These are phyloP conservation scores for Tetrapisispora taiwanensis DNA, from an alignment of 805 yeast genomes.

Conservation along the genomic window DNA sequence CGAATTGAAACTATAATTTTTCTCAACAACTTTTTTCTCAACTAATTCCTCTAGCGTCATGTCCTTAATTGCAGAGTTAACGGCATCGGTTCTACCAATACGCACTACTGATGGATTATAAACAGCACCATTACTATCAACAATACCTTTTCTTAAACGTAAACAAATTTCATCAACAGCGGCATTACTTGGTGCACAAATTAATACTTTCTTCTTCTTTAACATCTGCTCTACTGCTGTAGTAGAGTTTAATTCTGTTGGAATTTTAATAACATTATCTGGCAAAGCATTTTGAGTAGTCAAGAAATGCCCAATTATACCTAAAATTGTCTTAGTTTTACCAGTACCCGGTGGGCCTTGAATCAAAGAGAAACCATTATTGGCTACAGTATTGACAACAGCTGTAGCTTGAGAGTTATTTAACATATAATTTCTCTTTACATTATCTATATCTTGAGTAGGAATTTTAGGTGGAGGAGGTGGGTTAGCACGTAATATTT, in stretches of 20 bases:
- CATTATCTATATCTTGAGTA: constrained; percentile 30
- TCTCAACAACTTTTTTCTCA: constrained; percentile 44
- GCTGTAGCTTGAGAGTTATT: constrained; percentile 90
- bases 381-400: constrained; percentile 56
- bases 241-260: constrained; percentile 16
- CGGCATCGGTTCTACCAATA: constrained; percentile 81
- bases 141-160: constrained; percentile 67
- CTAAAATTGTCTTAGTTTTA: constrained; percentile 92
- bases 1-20: constrained; percentile 28
- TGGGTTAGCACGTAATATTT: constrained; percentile 60
- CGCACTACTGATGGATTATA: constrained; percentile 67
- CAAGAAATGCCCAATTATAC: constrained; percentile 72
- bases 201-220: constrained; percentile 50
- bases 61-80: constrained; percentile 71
- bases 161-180: constrained; percentile 93
- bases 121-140: constrained; percentile 40
- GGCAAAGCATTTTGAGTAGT: constrained; percentile 29
- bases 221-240: constrained; percentile 16
- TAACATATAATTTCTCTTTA: constrained; percentile 45
- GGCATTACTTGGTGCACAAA: constrained; percentile 98
- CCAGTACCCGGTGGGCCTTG: constrained; percentile 99
- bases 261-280: constrained; percentile 25
- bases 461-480: constrained; percentile 20
- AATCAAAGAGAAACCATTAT: constrained; percentile 75
- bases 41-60: constrained; percentile 79